Percentiles rank a stretch among this genome's conserved stretches.
phyloP scores from a whole-genome alignment of 1,139 yeast species.

The Candida tunisiensis region DNA sequence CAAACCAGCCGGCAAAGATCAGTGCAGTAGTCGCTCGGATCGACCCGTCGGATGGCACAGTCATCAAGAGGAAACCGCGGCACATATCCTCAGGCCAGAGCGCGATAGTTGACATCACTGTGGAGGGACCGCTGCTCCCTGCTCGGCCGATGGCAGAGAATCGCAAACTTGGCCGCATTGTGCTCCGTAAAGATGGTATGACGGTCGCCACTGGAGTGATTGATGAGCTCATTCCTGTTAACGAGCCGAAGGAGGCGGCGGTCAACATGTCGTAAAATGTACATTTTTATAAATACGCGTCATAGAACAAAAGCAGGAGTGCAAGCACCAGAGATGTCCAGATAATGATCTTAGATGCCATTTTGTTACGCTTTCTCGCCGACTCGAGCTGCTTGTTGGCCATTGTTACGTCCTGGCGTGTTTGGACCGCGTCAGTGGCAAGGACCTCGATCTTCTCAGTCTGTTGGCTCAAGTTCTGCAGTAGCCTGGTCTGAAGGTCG shows the following conservation, averaged over 20 bases:
- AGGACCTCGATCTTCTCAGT: conserved; percentile 54
- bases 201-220: conserved; percentile 80
- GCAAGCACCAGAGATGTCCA: conserved; percentile 47
- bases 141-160: conserved; percentile 48
- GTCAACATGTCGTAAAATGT: not conserved
- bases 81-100: conserved; percentile 61
- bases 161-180: conserved; percentile 61
- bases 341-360: conserved; percentile 52
- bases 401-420: conserved; percentile 46
- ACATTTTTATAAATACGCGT: conserved; percentile 28
- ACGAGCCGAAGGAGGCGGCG: not conserved
- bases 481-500: conserved; percentile 59
- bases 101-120: conserved; percentile 54
- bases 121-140: conserved; percentile 25
- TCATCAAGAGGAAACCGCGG: conserved; percentile 36
- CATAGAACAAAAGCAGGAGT: conserved; percentile 43
- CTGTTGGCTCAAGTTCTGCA: conserved; percentile 61
- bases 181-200: conserved; percentile 68
- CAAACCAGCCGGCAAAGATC: conserved; percentile 60
- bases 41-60: conserved; percentile 27
- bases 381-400: conserved; percentile 62
- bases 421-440: conserved; percentile 53
- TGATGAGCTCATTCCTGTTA: conserved; percentile 6
- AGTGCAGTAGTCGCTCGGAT: conserved; percentile 36
- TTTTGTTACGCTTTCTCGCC: conserved; percentile 57